Conservation (phyloP, 495 filamentous ascomycete species). For the Penicillium daleae region DNA sequence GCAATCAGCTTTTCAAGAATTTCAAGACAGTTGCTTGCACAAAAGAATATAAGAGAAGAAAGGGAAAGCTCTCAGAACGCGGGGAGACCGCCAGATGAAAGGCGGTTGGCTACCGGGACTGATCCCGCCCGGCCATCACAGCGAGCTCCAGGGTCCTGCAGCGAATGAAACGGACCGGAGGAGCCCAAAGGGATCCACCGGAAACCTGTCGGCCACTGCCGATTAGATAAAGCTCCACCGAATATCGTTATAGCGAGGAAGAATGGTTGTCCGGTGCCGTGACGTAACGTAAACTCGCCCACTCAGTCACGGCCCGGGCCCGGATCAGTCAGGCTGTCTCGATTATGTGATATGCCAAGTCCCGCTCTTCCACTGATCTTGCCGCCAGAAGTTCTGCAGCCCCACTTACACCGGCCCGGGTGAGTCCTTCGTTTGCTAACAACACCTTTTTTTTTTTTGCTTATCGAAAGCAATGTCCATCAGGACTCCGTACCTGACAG, state of each 20-base stretch:
- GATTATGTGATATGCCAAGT: not conserved
- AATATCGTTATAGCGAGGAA: not conserved
- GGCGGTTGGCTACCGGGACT: conserved; percentile 6
- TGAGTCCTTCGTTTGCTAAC: conserved; percentile 45
- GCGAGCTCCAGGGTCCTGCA: not conserved
- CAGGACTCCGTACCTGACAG: not conserved
- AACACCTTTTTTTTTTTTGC: conserved; percentile 28
- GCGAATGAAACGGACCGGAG: no score
- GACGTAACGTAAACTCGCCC: not conserved
- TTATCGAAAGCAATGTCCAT: not conserved
- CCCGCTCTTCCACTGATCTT: not conserved
- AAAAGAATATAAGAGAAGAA: not conserved
- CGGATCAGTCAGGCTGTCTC: not conserved
- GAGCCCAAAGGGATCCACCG: conserved; percentile 1
- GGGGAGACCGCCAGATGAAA: conserved; percentile 25
- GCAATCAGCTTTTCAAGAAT: not conserved
- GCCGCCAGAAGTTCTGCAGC: not conserved
- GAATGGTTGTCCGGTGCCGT: not conserved
- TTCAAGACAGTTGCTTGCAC: conserved; percentile 11
- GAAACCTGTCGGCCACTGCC: not conserved
- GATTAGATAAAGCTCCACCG: not conserved
- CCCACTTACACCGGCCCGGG: conserved; percentile 5
- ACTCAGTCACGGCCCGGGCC: not conserved
- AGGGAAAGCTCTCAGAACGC: not conserved
- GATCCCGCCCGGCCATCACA: conserved; percentile 9